Conservation (phyloP, 306 rosid species). For the Crotalaria pallida region DNA sequence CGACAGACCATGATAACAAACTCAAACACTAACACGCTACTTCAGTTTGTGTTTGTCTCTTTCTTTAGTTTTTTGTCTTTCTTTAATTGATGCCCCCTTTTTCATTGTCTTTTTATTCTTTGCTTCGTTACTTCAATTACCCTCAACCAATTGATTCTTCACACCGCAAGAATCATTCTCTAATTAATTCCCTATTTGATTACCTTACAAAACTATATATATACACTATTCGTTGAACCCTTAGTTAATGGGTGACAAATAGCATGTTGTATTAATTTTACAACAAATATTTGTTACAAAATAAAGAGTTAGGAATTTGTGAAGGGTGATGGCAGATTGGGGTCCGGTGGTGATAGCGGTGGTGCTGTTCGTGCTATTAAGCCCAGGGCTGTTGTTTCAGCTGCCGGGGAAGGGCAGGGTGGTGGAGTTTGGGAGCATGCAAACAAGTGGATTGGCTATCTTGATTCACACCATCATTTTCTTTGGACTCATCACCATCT, state of each 20-base stretch:
- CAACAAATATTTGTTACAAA: background rate
- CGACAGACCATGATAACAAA: background rate
- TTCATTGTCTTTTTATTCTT: background rate
- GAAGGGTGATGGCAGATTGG: conserved; percentile 46
- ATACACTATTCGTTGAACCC: background rate
- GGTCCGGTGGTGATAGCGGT: conserved; percentile 79
- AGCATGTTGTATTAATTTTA: background rate
- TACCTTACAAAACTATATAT: background rate
- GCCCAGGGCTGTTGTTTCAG: conserved; percentile 66
- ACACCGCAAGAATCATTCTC: background rate
- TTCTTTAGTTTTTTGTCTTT: background rate
- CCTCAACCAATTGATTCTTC: background rate
- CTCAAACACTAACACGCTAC: background rate
- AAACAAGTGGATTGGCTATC: conserved; percentile 54
- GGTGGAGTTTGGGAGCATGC: conserved; percentile 64
- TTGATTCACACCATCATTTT: conserved; percentile 62
- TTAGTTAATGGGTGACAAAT: background rate
- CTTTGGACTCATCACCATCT: conserved; percentile 49
- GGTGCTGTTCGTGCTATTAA: conserved; percentile 62
- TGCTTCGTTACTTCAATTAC: background rate
- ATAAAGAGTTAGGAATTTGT: background rate
- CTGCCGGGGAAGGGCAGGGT: conserved; percentile 48
- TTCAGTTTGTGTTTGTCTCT: background rate
- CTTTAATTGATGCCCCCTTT: background rate
- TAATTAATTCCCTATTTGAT: background rate